Percentiles rank a stretch among this genome's conserved stretches.
phyloP scores from a whole-genome alignment of 108 stramenopile species.

The Cyclotella cryptica region DNA sequence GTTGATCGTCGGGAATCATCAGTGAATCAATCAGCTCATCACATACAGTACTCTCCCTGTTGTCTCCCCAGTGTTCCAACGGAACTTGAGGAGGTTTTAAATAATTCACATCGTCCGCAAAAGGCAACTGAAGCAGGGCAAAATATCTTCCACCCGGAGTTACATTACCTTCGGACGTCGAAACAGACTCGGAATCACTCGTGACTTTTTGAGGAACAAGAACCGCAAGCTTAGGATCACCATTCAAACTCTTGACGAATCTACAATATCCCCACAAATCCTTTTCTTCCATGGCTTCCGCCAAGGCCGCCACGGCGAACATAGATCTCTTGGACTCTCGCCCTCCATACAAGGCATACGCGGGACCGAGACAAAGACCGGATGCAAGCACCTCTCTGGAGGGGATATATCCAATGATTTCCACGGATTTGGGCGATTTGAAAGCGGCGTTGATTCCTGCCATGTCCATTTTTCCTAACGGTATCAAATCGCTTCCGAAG shows the following conservation, averaged over 20 bases:
- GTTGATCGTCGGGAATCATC: slow-evolving; percentile 69
- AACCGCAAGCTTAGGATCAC: slow-evolving; percentile 72
- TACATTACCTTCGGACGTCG: neutral
- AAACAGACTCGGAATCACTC: neutral
- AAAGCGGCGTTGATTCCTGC: slow-evolving; percentile 63
- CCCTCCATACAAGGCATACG: slow-evolving; percentile 70
- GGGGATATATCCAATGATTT: slow-evolving; percentile 74
- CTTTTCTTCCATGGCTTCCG: slow-evolving; percentile 63
- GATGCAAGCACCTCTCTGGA: slow-evolving; percentile 44
- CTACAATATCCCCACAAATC: slow-evolving; percentile 70
- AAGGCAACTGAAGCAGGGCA: slow-evolving; percentile 79
- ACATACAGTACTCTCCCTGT: slow-evolving; percentile 45
- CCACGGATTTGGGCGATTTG: slow-evolving; percentile 48
- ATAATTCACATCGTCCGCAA: slow-evolving; percentile 71
- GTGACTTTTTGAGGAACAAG: slow-evolving; percentile 64
- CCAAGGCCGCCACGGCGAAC: slow-evolving; percentile 73
- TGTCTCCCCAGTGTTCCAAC: slow-evolving; percentile 19
- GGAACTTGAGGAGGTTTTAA: slow-evolving; percentile 27
- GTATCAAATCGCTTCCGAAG: slow-evolving; percentile 80
- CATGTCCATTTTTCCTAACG: slow-evolving; percentile 75
- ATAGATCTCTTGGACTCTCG: slow-evolving; percentile 62
- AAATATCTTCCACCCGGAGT: slow-evolving; percentile 39
- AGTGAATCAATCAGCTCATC: slow-evolving; percentile 80
- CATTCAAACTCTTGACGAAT: slow-evolving; percentile 73
- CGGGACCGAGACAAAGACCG: slow-evolving; percentile 62